Evolutionary conservation across 1,284 basidiomycete genomes (phyloP).

Genomic region (Heliocybe sulcata): DNA sequence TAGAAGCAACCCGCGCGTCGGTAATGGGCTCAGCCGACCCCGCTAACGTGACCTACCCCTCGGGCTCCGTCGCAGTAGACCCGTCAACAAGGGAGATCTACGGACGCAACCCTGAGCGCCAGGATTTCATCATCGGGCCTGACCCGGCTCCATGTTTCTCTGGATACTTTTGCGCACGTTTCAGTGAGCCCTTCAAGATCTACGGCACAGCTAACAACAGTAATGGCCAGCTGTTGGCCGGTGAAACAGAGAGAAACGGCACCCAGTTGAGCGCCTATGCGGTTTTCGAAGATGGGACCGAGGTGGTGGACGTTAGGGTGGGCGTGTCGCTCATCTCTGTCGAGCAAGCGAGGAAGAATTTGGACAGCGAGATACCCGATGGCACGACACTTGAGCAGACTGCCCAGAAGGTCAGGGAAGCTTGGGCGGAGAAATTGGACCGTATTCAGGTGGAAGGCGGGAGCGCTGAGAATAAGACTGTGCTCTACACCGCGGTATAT

Average conservation of each 20-base stretch:
- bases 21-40: slow-evolving; percentile 55
- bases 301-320: slow-evolving; percentile 52
- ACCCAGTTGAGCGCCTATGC: slow-evolving; percentile 53
- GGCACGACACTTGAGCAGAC: slow-evolving; percentile 56
- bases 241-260: slow-evolving; percentile 26
- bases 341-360: slow-evolving; percentile 62
- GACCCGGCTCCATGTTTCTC: slow-evolving; percentile 44
- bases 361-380: slow-evolving; percentile 60
- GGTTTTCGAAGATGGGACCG: slow-evolving; percentile 32
- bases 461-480: slow-evolving; percentile 39
- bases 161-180: slow-evolving; percentile 75
- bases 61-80: slow-evolving; percentile 39
- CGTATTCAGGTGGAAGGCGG: slow-evolving; percentile 50
- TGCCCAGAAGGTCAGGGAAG: slow-evolving; percentile 43
- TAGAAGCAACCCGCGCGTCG: slow-evolving; percentile 64
- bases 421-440: slow-evolving; percentile 71
- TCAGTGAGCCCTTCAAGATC: slow-evolving; percentile 41
- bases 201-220: slow-evolving; percentile 32
- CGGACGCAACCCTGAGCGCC: slow-evolving; percentile 67
- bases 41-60: slow-evolving; percentile 53
- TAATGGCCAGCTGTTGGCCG: slow-evolving; percentile 26
- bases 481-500: slow-evolving; percentile 65
- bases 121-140: slow-evolving; percentile 67
- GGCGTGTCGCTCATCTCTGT: slow-evolving; percentile 77
- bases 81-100: slow-evolving; percentile 46